These are phyloP conservation scores for Yamadazyma olivae DNA, from an alignment of 805 yeast species.

Conservation along the genomic window DNA sequence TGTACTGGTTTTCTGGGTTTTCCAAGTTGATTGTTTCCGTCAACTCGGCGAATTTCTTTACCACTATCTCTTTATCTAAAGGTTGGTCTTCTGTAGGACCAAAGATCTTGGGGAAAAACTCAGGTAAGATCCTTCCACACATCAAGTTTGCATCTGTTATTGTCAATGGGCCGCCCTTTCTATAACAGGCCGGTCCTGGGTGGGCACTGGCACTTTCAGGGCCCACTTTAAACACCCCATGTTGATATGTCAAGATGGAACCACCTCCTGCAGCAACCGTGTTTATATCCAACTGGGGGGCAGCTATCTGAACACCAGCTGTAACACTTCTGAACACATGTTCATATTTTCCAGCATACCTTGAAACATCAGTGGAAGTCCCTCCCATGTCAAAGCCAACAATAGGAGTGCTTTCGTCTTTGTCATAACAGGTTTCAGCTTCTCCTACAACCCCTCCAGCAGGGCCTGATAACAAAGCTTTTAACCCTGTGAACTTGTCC, in stretches of 20 bases:
- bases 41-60: not conserved
- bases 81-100: constrained; percentile 1
- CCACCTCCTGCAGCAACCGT: constrained; percentile 31
- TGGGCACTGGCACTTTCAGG: constrained; percentile 16
- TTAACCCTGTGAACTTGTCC: constrained; percentile 16
- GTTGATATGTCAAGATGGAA: constrained; percentile 12
- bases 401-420: constrained; percentile 54
- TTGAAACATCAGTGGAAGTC: constrained; percentile 74
- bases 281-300: constrained; percentile 1
- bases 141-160: constrained; percentile 6
- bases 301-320: constrained; percentile 73
- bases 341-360: constrained; percentile 65
- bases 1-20: constrained; percentile 17
- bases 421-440: constrained; percentile 18
- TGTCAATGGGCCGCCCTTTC: constrained; percentile 37
- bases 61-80: not conserved
- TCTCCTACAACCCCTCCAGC: constrained; percentile 24
- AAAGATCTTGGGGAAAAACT: not conserved
- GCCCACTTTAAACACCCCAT: constrained; percentile 1
- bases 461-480: constrained; percentile 21
- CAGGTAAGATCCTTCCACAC: not conserved
- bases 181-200: constrained; percentile 35
- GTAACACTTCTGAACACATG: constrained; percentile 84
- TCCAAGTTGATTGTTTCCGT: constrained; percentile 34
- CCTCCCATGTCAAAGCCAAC: constrained; percentile 93